Evolutionary conservation across 2,329 filamentous ascomycete genomes (phyloP), one percentile per base, ranked within the genome.

Genomic region (Pseudonectria buxi): DNA sequence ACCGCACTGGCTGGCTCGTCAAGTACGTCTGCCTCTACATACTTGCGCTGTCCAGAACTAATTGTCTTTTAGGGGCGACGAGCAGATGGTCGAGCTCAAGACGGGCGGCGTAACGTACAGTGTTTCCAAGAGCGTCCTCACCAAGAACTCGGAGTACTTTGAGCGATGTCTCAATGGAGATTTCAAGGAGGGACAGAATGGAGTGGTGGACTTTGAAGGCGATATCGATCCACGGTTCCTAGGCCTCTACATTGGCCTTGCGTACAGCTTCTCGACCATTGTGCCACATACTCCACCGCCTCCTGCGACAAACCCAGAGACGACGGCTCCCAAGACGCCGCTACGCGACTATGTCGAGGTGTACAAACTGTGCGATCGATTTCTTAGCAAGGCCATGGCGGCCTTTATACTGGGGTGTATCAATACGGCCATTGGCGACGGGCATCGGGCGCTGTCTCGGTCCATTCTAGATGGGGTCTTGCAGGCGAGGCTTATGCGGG

Each of bases 341-440:
- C 45, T 62, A 14, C 38, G 48, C 11, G 59, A 62, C 34, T 58
- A 47, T 13, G 37, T 62, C 24, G 58, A 62, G 30, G 59, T 62
- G 4, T 59, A 53, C 40, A 62, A 61, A 44, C 51, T 62, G 9
- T 61, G 59, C 35, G 59, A 62, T 26, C 51, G 57, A 10, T 62
- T 62, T 33, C 36, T 61, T 11, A 58, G 57, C 35, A 33, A 36
- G 1, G 25, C 36, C 4, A 60, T 62, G 50, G 51, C 44, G 3
- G 36, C 41, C 0, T 61, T 53, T 15, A 54, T 62, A 16, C 29
- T 44, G n/a, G 32, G 42, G 7, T 61, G 55, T 36, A 56, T 61
- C 31, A 35, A 51, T 26, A 46, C 49, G 4, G 43, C 48, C 28
- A 58, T 61, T 10, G 45, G 46, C 4, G 53, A 61, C 35, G 51